Conservation (phyloP, 2,329 filamentous ascomycete genomes). For the Zasmidium cellare region DNA sequence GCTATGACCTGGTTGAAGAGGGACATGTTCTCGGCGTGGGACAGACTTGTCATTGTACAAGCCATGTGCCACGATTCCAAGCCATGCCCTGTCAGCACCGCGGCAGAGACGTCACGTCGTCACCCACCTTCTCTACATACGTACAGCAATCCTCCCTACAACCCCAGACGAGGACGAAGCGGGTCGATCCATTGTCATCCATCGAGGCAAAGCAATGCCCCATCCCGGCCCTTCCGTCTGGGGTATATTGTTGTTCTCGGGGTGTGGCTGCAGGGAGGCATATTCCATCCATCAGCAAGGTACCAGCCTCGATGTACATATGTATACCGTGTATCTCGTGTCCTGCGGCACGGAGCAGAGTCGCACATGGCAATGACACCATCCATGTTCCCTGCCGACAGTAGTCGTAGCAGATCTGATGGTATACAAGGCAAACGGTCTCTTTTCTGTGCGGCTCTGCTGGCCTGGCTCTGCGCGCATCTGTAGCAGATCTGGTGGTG, state of each 20-base stretch:
- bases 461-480: neutral
- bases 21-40: neutral
- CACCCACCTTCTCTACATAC: neutral
- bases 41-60: neutral
- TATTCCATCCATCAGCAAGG: neutral
- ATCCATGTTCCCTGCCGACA: neutral
- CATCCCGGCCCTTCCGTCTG: neutral
- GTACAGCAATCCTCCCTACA: neutral
- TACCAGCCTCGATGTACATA: neutral
- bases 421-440: neutral
- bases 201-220: neutral
- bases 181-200: neutral
- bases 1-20: neutral
- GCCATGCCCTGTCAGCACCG: neutral
- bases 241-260: neutral
- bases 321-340: neutral
- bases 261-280: neutral
- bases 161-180: neutral
- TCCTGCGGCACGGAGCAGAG: neutral
- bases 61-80: neutral
- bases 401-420: neutral
- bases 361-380: neutral
- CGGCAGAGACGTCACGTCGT: neutral
- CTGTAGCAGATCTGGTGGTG: neutral
- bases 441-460: neutral